Percentiles rank a stretch among this genome's conserved stretches.
phyloP scores from a whole-genome alignment of 1,284 basidiomycete genomes.

The Ceratobasidium papillatum region DNA sequence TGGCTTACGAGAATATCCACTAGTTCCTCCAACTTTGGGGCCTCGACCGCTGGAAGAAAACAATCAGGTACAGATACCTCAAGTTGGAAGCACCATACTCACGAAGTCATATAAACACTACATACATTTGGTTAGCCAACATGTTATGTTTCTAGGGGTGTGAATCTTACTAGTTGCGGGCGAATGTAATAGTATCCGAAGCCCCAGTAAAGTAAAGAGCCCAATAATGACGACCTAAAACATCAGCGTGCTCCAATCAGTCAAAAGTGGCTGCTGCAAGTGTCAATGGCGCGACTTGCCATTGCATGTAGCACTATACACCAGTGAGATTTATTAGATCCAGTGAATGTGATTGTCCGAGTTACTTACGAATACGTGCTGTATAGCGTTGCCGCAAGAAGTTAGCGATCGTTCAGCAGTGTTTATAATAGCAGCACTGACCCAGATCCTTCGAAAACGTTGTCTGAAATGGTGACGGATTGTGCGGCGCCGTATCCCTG shows the following conservation, averaged over 20 bases:
- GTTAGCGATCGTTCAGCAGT: background rate
- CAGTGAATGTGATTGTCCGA: background rate
- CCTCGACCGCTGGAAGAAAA: conserved; percentile 30
- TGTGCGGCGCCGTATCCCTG: conserved; percentile 33
- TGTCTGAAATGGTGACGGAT: conserved; percentile 35
- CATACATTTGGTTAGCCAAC: background rate
- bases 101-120: conserved; percentile 37
- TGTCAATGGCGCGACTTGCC: background rate
- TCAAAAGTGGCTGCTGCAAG: background rate
- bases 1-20: conserved; percentile 35
- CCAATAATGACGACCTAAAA: conserved; percentile 34
- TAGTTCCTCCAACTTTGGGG: conserved; percentile 38
- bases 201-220: conserved; percentile 34
- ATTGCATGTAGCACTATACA: conserved; percentile 29
- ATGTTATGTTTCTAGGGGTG: background rate
- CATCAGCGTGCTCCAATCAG: background rate
- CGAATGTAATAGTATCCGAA: conserved; percentile 37
- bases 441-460: conserved; percentile 39
- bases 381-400: too few relatives aligned
- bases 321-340: background rate
- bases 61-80: background rate
- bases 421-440: background rate
- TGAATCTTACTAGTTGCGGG: conserved; percentile 37
- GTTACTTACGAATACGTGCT: conserved; percentile 40
- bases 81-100: background rate